Base-by-base conservation (phyloP, 2,329 filamentous ascomycete genomes). In the Pseudogymnoascus sp. region DNA sequence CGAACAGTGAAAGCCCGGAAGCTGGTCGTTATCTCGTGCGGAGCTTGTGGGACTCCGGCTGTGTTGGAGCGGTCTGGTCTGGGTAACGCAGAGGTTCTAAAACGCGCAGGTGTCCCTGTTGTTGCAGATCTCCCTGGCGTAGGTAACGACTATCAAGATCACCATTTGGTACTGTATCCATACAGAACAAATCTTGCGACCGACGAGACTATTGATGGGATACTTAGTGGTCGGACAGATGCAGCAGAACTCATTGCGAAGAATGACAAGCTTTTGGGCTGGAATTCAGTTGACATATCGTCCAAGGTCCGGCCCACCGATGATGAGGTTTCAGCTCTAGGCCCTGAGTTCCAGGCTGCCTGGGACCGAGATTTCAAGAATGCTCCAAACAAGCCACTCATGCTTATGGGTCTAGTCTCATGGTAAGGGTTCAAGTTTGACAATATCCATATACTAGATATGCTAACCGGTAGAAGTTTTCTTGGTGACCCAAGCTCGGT, bases 61-160 rank as follows among this genome's bases (percentile, higher is more conserved):
- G 75, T 88, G 1, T 77, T 88, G 0, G 83, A 88, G 68, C 74
- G 85, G 18, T 88, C 85, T 0, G 85, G 85, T 6, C 67, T 88
- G 1, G 84, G 83, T n/a, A n/a, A n/a, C n/a, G n/a, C n/a, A n/a
- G n/a, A n/a, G n/a, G n/a, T n/a, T n/a, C n/a, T n/a, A n/a, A n/a
- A n/a, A n/a, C n/a, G n/a, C n/a, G n/a, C n/a, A n/a, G n/a, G n/a
- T n/a, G n/a, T 85, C 2, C 73, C 77, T 1, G 67, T 79, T 2
- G 67, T 79, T 1, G 72, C 76, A 2, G 74, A 81, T 54, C 68
- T 83, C 1, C 77, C 78, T 0, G 80, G 79, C 2, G 81, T 84
- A 0, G 81, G 83, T 2, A 69, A 77, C 22, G 75, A 79, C 57
- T 81, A 83, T 63, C 77, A 83, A 65, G 82, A 84, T 62, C 81